These are phyloP conservation scores for Backusella tuberculispora DNA, from an alignment of 192 early-diverging fungal genomes.

Conservation along the genomic window DNA sequence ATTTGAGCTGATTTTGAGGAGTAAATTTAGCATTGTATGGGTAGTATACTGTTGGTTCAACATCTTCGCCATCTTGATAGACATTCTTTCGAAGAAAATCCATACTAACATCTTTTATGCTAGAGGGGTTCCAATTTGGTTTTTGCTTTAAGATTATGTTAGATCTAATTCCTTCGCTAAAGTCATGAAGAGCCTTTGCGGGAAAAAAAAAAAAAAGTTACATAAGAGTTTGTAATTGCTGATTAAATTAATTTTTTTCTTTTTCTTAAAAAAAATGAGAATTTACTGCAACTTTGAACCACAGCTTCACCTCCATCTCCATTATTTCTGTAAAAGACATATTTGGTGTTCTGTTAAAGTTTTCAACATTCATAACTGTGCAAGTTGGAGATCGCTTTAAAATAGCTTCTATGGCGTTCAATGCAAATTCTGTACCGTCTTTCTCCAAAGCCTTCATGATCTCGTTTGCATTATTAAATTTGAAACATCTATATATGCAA, in stretches of 20 bases:
- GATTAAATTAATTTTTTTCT: not conserved
- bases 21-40: constrained; percentile 40
- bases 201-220: too few relatives aligned
- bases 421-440: constrained; percentile 73
- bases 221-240: too few relatives aligned
- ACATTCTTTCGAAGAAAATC: constrained; percentile 42
- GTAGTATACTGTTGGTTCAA: constrained; percentile 37
- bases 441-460: constrained; percentile 82
- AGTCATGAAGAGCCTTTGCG: constrained; percentile 67
- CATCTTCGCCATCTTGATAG: constrained; percentile 44
- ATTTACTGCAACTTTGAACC: constrained; percentile 65
- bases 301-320: constrained; percentile 80
- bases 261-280: not conserved
- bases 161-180: constrained; percentile 86
- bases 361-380: constrained; percentile 85
- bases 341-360: constrained; percentile 70
- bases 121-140: constrained; percentile 78
- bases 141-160: constrained; percentile 67
- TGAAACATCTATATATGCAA: constrained; percentile 73
- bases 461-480: constrained; percentile 74
- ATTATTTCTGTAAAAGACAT: constrained; percentile 77
- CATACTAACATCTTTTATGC: constrained; percentile 51
- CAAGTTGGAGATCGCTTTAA: constrained; percentile 80
- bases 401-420: constrained; percentile 64
- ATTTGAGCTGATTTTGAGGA: constrained; percentile 59